Evolutionary conservation across 176 grass and related monocot genomes (phyloP).

Genomic region (Chloris gayana): DNA sequence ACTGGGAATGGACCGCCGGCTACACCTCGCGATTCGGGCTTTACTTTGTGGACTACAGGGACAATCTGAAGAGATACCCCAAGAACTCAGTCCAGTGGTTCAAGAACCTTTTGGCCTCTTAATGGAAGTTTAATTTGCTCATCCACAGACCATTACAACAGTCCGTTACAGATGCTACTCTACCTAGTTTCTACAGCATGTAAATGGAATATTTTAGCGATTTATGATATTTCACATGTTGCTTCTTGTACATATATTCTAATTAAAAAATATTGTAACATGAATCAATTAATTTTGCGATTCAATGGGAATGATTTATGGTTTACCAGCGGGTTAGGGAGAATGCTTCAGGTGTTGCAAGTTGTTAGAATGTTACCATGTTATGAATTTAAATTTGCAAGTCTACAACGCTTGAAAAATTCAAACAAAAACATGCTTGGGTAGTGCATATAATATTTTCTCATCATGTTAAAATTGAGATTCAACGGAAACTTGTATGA

Average conservation of each 20-base stretch:
- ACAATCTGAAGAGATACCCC: conserved; percentile 88
- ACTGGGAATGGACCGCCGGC: conserved; percentile 95
- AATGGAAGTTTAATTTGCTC: not conserved
- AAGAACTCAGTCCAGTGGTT: conserved; percentile 97
- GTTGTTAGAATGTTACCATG: too few relatives aligned
- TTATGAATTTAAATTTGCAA: too few relatives aligned
- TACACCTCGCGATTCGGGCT: conserved; percentile 82
- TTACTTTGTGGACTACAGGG: conserved; percentile 84
- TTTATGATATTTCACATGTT: not conserved
- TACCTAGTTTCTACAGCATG: not conserved
- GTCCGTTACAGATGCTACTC: not conserved
- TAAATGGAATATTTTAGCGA: not conserved
- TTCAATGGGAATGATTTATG: too few relatives aligned
- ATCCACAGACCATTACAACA: not conserved
- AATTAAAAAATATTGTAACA: too few relatives aligned
- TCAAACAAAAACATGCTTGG: too few relatives aligned
- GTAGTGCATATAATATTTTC: too few relatives aligned
- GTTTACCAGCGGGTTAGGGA: too few relatives aligned
- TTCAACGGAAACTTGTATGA: too few relatives aligned
- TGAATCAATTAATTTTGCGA: too few relatives aligned
- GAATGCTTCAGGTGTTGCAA: too few relatives aligned
- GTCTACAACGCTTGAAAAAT: too few relatives aligned
- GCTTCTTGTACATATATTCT: not conserved
- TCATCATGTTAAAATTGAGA: too few relatives aligned
- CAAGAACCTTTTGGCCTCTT: conserved; percentile 46